Percentiles rank a stretch among this genome's conserved stretches.
Conservation (phyloP, 192 early-diverging fungal genomes). For the Cladochytrium replicatum region DNA sequence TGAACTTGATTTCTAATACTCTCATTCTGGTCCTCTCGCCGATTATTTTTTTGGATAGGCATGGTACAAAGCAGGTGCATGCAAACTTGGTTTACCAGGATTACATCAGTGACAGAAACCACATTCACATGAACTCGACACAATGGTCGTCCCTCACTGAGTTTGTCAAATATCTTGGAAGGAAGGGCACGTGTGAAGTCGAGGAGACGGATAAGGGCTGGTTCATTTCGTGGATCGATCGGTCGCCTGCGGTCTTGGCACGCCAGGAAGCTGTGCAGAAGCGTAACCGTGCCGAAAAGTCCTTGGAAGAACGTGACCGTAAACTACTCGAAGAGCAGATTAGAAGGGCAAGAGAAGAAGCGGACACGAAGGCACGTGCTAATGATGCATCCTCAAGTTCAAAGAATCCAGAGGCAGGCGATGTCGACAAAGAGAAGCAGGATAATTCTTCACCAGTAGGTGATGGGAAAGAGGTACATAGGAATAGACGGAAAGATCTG, state of each 20-base stretch:
- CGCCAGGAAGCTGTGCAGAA: constrained; percentile 66
- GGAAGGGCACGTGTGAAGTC: constrained; percentile 69
- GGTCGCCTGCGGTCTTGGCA: constrained; percentile 76
- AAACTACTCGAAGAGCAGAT: constrained; percentile 74
- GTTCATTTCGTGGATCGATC: constrained; percentile 87
- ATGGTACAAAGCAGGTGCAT: constrained; percentile 68
- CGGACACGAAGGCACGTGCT: no score
- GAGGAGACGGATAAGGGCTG: constrained; percentile 88
- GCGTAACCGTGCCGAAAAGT: constrained; percentile 69
- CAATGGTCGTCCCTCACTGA: constrained; percentile 82
- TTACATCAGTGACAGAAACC: constrained; percentile 80
- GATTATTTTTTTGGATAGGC: constrained; percentile 21
- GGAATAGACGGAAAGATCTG: no score
- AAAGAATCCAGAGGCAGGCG: no score
- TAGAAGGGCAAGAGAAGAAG: constrained; percentile 53
- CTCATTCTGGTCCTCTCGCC: not conserved
- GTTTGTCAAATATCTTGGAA: constrained; percentile 79
- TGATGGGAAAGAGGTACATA: no score
- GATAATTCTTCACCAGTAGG: no score
- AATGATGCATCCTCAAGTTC: no score
- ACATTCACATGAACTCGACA: constrained; percentile 95
- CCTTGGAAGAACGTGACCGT: constrained; percentile 79
- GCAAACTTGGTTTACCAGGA: constrained; percentile 98
- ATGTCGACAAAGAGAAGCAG: no score
- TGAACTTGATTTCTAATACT: not conserved